Evolutionary conservation across 805 yeast genomes (phyloP).

Genomic region (Candida vartiovaarae): DNA sequence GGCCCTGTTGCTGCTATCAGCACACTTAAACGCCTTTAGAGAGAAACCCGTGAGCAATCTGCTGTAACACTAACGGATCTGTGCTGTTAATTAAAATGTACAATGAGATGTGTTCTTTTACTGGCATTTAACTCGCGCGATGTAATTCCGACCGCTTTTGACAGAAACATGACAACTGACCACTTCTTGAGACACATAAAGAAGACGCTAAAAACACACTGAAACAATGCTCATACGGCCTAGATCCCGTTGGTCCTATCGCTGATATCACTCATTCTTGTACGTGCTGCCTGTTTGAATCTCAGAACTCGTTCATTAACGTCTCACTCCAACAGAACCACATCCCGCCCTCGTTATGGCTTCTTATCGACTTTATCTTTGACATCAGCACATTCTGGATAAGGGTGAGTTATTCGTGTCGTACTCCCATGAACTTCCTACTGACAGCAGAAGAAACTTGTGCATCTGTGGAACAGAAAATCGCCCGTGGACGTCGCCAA

Average conservation of each 20-base stretch:
- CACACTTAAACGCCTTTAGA: not conserved
- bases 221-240: slow-evolving; percentile 10
- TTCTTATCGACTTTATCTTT: slow-evolving; percentile 30
- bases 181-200: too few relatives aligned
- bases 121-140: too few relatives aligned
- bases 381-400: slow-evolving; percentile 39
- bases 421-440: slow-evolving; percentile 5
- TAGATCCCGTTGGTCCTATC: slow-evolving; percentile 9
- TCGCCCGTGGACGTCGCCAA: slow-evolving; percentile 42
- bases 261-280: slow-evolving; percentile 12
- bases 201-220: too few relatives aligned
- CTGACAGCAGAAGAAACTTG: slow-evolving; percentile 17
- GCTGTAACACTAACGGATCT: too few relatives aligned
- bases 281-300: slow-evolving; percentile 3
- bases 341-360: slow-evolving; percentile 36
- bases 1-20: not conserved
- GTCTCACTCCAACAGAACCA: slow-evolving; percentile 22
- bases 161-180: too few relatives aligned
- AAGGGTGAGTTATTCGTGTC: slow-evolving; percentile 7
- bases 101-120: too few relatives aligned
- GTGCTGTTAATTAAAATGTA: too few relatives aligned
- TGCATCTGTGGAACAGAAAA: slow-evolving; percentile 24
- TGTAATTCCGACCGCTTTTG: too few relatives aligned
- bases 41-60: not conserved
- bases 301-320: not conserved